These are phyloP conservation scores for Orychophragmus violaceus DNA, from an alignment of 345 rosid genomes.

Conservation along the genomic window DNA sequence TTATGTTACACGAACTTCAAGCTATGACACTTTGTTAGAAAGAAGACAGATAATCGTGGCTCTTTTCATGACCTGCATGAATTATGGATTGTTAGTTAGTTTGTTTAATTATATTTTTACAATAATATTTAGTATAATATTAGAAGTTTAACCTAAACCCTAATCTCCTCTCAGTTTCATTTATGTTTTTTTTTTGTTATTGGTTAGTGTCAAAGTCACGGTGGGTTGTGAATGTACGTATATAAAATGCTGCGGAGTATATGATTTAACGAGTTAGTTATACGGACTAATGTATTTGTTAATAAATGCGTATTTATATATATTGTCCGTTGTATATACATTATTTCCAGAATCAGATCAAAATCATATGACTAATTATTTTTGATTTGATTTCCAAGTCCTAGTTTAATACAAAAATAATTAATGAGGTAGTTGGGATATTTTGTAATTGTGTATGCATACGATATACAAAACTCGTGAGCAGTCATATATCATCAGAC, in stretches of 20 bases:
- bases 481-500: not conserved
- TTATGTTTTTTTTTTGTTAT: not conserved
- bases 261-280: not conserved
- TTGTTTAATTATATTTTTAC: not conserved
- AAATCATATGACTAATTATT: not conserved
- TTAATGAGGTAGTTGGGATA: not conserved
- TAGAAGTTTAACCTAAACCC: not conserved
- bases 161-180: not conserved
- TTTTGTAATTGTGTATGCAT: not conserved
- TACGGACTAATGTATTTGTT: not conserved
- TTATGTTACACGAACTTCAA: not conserved
- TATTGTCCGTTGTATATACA: not conserved
- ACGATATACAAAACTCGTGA: constrained; percentile 12
- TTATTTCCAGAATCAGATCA: not conserved
- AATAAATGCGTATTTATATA: not conserved
- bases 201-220: constrained; percentile 1
- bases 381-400: not conserved
- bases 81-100: not conserved
- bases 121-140: not conserved
- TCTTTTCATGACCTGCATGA: not conserved
- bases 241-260: not conserved
- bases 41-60: not conserved
- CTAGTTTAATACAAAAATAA: not conserved
- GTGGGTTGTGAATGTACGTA: constrained; percentile 2
- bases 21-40: not conserved